A percentile compares a stretch with the other conserved stretches of the same genome.
These are phyloP conservation scores for Dioscorea alata DNA, from an alignment of 106 monocot genomes.

Conservation along the genomic window DNA sequence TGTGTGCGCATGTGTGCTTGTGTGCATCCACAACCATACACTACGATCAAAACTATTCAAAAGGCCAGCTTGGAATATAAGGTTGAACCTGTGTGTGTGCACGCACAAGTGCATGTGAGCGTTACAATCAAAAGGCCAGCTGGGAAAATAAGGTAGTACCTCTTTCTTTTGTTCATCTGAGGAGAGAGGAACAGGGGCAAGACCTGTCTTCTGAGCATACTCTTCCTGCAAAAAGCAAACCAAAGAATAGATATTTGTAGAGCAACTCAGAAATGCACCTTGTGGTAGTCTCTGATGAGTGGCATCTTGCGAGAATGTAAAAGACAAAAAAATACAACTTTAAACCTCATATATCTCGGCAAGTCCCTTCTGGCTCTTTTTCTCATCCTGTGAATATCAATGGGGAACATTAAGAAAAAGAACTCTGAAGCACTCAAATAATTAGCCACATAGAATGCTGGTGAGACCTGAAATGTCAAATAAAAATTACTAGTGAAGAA, in stretches of 20 bases:
- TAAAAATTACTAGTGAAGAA: background rate
- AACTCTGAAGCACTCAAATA: background rate
- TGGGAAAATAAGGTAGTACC: constrained; percentile 25
- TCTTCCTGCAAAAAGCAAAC: constrained; percentile 57
- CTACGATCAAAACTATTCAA: no score
- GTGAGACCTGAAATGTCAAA: background rate
- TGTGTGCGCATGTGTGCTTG: no score
- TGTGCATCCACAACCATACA: no score
- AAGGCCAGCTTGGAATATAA: background rate
- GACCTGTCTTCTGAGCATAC: constrained; percentile 73
- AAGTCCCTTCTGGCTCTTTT: constrained; percentile 87
- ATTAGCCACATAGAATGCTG: background rate
- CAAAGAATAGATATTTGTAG: constrained; percentile 6
- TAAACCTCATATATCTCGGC: constrained; percentile 95
- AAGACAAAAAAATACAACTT: background rate
- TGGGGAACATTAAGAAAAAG: constrained; percentile 3
- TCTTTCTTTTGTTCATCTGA: constrained; percentile 80
- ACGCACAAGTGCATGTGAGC: background rate
- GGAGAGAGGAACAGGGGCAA: constrained; percentile 52
- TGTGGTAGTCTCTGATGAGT: background rate
- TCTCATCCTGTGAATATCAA: constrained; percentile 68
- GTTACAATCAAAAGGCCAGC: background rate
- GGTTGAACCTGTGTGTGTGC: background rate
- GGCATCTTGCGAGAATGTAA: background rate
- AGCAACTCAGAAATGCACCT: background rate